These are phyloP conservation scores for Solanum chiquidenum DNA, from an alignment of 257 asterid genomes.

Conservation along the genomic window DNA sequence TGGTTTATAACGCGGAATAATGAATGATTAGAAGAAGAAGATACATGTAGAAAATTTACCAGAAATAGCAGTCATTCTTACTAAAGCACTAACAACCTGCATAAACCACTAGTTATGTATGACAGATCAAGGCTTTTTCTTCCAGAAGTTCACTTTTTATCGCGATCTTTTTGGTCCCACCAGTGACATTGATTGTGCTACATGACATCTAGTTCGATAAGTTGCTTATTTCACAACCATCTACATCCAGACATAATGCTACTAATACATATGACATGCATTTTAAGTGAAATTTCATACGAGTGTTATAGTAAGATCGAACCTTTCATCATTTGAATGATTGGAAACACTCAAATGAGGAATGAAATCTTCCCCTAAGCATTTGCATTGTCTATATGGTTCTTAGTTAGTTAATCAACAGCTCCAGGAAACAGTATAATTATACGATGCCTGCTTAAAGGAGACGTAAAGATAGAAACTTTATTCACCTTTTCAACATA, in stretches of 20 bases:
- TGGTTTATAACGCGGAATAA: neutral
- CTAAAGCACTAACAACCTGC: neutral
- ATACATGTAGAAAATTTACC: neutral
- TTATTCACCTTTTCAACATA: neutral
- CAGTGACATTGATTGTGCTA: neutral
- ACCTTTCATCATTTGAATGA: too few relatives aligned
- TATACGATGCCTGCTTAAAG: neutral
- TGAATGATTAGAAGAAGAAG: neutral
- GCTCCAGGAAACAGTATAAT: neutral
- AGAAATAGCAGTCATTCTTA: neutral
- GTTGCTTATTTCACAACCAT: neutral
- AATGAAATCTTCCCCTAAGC: neutral
- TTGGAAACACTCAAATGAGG: neutral
- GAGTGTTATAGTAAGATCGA: too few relatives aligned
- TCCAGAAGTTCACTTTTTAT: neutral
- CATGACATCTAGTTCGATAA: neutral
- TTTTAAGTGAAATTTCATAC: neutral
- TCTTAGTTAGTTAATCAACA: neutral
- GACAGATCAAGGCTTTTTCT: neutral
- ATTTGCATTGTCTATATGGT: neutral
- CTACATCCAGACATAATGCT: neutral
- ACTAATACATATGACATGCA: neutral
- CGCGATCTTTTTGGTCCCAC: neutral
- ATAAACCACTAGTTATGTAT: neutral
- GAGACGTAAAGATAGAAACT: neutral